Percentiles rank a stretch among this genome's conserved stretches.
These are phyloP conservation scores for Nemania bipapillata DNA, from an alignment of 2,329 filamentous ascomycete genomes.

Conservation along the genomic window DNA sequence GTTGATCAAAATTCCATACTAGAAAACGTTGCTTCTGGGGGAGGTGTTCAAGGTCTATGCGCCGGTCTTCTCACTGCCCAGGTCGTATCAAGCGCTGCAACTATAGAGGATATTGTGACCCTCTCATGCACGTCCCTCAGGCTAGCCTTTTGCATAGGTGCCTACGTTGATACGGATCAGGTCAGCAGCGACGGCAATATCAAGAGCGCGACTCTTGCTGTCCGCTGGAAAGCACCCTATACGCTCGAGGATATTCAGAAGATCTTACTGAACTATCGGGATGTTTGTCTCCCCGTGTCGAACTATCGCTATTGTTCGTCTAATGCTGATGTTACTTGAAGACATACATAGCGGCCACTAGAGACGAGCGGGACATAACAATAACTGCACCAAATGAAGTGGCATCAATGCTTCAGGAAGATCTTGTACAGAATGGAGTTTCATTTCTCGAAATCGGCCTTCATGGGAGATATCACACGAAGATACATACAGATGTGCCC, in stretches of 20 bases:
- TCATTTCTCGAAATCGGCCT: conserved; percentile 17
- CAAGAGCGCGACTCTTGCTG: not conserved
- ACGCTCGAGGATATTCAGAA: conserved; percentile 12
- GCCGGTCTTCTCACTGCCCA: conserved; percentile 25
- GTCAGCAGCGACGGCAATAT: not conserved
- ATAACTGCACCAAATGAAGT: conserved; percentile 3
- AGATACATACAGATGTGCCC: conserved; percentile 4
- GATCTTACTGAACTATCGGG: conserved; percentile 1
- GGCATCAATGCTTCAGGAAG: not conserved
- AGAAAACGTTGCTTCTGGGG: conserved; percentile 26
- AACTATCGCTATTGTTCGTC: not conserved
- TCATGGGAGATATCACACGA: conserved; percentile 6
- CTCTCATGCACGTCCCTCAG: conserved; percentile 21
- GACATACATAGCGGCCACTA: conserved; percentile 18
- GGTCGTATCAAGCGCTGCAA: conserved; percentile 16
- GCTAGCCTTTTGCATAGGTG: conserved; percentile 20
- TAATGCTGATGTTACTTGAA: not conserved
- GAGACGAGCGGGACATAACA: conserved; percentile 22
- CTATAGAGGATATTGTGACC: not conserved
- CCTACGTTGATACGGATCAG: conserved; percentile 15
- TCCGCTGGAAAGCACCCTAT: conserved; percentile 4
- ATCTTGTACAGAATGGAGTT: not conserved
- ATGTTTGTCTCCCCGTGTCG: conserved; percentile 6
- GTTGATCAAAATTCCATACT: not conserved
- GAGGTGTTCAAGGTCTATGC: conserved; percentile 25